These are phyloP conservation scores for Cladosporium halotolerans DNA, from an alignment of 2,329 filamentous ascomycete genomes.

Conservation along the genomic window DNA sequence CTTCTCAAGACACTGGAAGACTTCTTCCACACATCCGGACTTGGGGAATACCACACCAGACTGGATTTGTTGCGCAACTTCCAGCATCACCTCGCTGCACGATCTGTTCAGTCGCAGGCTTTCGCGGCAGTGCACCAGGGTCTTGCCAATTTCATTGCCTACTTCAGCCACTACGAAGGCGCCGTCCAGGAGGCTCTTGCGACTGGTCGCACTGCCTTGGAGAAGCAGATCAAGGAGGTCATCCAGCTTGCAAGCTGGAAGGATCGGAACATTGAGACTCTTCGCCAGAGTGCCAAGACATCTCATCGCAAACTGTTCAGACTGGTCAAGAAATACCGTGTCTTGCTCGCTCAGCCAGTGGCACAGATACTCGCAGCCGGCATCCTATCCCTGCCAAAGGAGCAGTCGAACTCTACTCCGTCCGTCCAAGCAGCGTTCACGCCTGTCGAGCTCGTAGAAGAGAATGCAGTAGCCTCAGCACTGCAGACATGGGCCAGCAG, in stretches of 20 bases:
- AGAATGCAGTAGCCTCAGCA: neutral
- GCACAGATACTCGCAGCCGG: slow-evolving; percentile 46
- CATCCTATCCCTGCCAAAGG: slow-evolving; percentile 12
- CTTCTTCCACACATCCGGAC: slow-evolving; percentile 26
- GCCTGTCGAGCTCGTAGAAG: neutral
- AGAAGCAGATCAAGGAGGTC: slow-evolving; percentile 90
- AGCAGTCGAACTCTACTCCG: neutral
- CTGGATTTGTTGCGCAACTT: slow-evolving; percentile 33
- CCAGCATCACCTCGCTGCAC: slow-evolving; percentile 7
- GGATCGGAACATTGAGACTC: slow-evolving; percentile 85
- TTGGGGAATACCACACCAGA: slow-evolving; percentile 70
- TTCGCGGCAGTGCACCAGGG: slow-evolving; percentile 57
- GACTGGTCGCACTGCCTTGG: slow-evolving; percentile 65
- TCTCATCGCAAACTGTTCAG: slow-evolving; percentile 92
- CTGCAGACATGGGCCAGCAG: slow-evolving; percentile 34
- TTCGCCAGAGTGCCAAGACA: slow-evolving; percentile 80
- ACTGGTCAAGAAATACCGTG: slow-evolving; percentile 82
- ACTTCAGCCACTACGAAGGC: slow-evolving; percentile 66
- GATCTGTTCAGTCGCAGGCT: slow-evolving; percentile 39
- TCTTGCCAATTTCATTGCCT: slow-evolving; percentile 68
- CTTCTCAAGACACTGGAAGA: slow-evolving; percentile 50
- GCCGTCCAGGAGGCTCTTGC: slow-evolving; percentile 59
- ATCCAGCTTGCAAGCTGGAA: slow-evolving; percentile 94
- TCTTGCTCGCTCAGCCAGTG: slow-evolving; percentile 69
- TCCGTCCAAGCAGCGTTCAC: neutral